Base-by-base conservation (phyloP, 78 protist genomes). In the Emiliania huxleyi region DNA sequence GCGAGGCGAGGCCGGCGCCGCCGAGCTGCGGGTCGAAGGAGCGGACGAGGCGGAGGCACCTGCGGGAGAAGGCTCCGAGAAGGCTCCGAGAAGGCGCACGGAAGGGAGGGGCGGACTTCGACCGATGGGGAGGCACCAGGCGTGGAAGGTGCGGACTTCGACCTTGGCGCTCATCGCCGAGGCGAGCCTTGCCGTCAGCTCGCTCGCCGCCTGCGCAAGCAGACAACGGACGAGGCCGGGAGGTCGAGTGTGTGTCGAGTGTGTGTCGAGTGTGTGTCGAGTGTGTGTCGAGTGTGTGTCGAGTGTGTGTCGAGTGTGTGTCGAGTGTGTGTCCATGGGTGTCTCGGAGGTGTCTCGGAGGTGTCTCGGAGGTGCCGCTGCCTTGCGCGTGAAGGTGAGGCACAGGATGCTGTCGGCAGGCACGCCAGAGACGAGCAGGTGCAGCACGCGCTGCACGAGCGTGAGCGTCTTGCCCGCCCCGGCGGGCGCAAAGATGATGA, bases 391-490 rank as follows among this genome's bases (percentile, higher is more conserved):
- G 81, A 71, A 71, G 2, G 81, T 71, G 42, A 71, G 81, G 81
- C 81, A 71, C 42, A 71, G 81, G 29, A 71, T 15, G 29, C 6
- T 1, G 12, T 26, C 35, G 35, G 81, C 29, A 8, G 19, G 12
- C 81, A 71, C 29, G 42, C 42, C 42, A 40, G 21, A 1, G 42
- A 15, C 35, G 81, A 26, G 19, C 22, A 71, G 42, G 81, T n/a
- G 42, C 29, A 35, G 3, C 19, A 71, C 42, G 44, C 81, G 81
- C 42, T n/a, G 81, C 44, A 71, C 42, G 81, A 71, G 81, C 19
- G 81, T 71, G 44, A 71, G 81, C 81, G 81, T 71, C 81, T 71
- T 71, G 21, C 81, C 81, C 29, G 81, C 81, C 40, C 81, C 81
- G 21, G 81, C 81, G 42, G 81, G 81, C 35, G 81, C 81, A 19